Conservation (phyloP, 495 filamentous ascomycete species). For the Neurospora sp. region DNA sequence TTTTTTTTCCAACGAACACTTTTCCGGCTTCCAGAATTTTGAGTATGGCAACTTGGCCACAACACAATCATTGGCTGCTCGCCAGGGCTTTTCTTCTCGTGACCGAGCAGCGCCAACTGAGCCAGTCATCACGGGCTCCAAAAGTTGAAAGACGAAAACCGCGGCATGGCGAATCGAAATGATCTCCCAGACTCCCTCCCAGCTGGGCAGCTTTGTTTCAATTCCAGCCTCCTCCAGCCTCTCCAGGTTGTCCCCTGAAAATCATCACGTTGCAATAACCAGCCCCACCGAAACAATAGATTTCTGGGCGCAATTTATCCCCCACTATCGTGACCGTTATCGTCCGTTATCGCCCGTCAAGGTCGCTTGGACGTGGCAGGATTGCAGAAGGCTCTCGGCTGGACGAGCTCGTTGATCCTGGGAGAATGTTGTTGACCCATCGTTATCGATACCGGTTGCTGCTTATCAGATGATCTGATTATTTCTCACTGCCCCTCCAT, state of each 20-base stretch:
- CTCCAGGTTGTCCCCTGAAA: neutral
- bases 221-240: neutral
- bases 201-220: neutral
- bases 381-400: neutral
- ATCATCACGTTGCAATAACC: neutral
- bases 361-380: neutral
- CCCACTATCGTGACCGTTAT: neutral
- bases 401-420: neutral
- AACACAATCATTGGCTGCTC: neutral
- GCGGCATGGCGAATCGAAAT: neutral
- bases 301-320: neutral
- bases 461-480: neutral
- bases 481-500: neutral
- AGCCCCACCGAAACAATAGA: neutral
- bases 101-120: neutral
- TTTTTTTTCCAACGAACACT: neutral
- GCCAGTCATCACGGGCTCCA: neutral
- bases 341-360: neutral
- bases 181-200: neutral
- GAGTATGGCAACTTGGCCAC: neutral
- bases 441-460: neutral
- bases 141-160: neutral
- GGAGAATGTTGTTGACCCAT: neutral
- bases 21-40: neutral
- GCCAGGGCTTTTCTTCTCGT: neutral